Conservation (phyloP, 176 grass and related monocot genomes). For the Themeda triandra region DNA sequence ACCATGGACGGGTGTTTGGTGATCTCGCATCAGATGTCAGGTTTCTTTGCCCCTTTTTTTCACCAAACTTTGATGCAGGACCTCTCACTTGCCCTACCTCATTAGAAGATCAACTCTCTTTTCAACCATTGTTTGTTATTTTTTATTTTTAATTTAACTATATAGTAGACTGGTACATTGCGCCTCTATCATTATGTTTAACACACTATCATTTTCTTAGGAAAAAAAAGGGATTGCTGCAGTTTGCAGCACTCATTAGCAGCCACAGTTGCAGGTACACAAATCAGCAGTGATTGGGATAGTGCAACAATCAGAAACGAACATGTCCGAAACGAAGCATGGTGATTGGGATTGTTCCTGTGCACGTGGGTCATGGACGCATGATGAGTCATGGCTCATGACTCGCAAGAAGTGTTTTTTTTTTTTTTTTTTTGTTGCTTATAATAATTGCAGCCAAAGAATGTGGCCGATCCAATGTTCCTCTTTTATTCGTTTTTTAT, state of each 20-base stretch:
- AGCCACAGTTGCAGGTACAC: background rate
- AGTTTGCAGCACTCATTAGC: too few species aligned
- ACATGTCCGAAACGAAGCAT: background rate
- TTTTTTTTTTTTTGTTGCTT: background rate
- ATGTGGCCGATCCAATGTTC: background rate
- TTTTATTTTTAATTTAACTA: too few species aligned
- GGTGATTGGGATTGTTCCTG: slow-evolving; percentile 15
- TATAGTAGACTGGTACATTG: too few species aligned
- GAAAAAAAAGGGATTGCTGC: too few species aligned
- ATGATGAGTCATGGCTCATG: background rate
- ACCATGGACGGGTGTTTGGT: background rate
- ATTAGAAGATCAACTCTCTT: background rate
- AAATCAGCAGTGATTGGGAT: background rate
- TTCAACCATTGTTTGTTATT: background rate
- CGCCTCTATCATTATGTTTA: background rate
- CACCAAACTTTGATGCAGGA: slow-evolving; percentile 16
- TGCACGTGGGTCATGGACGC: slow-evolving; percentile 21
- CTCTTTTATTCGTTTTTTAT: background rate
- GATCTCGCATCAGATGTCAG: background rate
- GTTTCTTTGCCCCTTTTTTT: slow-evolving; percentile 23
- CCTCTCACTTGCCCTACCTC: slow-evolving; percentile 27
- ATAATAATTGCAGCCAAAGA: background rate
- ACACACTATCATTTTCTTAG: too few species aligned
- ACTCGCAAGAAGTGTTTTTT: background rate
- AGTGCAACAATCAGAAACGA: background rate